Conservation (phyloP, 2,329 filamentous ascomycete species). For the Cladosporium sp. region DNA sequence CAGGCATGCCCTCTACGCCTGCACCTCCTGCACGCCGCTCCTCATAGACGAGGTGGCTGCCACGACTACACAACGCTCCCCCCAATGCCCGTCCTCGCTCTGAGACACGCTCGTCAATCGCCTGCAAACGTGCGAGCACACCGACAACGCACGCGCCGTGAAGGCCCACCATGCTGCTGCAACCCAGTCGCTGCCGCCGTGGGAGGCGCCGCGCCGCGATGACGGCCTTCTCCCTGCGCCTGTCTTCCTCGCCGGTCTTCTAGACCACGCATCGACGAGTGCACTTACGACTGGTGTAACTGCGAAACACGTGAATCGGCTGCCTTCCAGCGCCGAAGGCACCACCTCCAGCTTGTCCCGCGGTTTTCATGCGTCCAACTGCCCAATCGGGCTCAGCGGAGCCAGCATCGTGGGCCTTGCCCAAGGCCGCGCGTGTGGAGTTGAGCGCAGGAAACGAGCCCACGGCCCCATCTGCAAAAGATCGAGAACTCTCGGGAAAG, state of each 20-base stretch:
- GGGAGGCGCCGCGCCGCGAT: slow-evolving; percentile 12
- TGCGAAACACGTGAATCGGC: background rate
- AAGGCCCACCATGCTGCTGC: background rate
- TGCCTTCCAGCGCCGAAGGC: background rate
- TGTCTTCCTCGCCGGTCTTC: background rate
- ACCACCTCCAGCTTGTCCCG: slow-evolving; percentile 3
- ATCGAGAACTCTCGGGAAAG: slow-evolving; percentile 14
- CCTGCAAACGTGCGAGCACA: background rate
- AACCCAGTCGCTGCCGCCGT: background rate
- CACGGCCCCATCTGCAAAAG: slow-evolving; percentile 15
- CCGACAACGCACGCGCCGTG: slow-evolving; percentile 7
- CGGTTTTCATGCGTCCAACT: slow-evolving; percentile 12
- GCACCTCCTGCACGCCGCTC: background rate
- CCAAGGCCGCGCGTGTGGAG: slow-evolving; percentile 16
- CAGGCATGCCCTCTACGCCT: background rate
- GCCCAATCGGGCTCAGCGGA: slow-evolving; percentile 9
- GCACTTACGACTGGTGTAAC: slow-evolving; percentile 12
- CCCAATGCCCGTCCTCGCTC: slow-evolving; percentile 1
- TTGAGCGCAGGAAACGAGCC: background rate
- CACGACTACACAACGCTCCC: slow-evolving; percentile 1
- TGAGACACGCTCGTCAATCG: slow-evolving; percentile 16
- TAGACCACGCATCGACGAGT: slow-evolving; percentile 13
- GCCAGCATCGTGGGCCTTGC: slow-evolving; percentile 4
- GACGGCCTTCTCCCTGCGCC: background rate
- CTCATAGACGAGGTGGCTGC: background rate